Conservation (phyloP, 129 eudicot genomes). For the Chrysanthemum lavandulifolium region DNA sequence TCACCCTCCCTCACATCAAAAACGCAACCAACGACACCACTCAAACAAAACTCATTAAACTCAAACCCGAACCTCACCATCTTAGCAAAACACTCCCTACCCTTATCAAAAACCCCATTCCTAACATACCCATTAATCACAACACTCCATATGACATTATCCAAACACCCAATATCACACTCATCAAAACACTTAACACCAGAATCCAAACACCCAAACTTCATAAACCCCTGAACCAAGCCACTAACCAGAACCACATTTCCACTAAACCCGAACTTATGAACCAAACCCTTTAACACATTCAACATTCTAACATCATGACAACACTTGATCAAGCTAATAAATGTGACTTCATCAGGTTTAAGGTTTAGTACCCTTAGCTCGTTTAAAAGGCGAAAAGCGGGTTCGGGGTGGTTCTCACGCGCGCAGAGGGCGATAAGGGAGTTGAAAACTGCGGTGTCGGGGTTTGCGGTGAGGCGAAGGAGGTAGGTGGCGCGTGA, state of each 20-base stretch:
- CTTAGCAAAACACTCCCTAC: conserved; percentile 26
- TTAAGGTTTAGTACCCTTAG: conserved; percentile 22
- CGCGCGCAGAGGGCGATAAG: conserved; percentile 39
- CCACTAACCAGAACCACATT: conserved; percentile 50
- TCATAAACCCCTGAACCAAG: conserved; percentile 37
- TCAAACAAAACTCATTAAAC: conserved; percentile 45
- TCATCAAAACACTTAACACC: conserved; percentile 51
- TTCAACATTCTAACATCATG: conserved; percentile 23
- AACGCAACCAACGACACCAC: conserved; percentile 36
- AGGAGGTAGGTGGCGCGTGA: conserved; percentile 35
- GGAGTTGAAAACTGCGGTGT: conserved; percentile 38
- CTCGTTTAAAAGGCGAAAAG: conserved; percentile 32
- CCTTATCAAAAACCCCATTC: conserved; percentile 39
- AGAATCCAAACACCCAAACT: conserved; percentile 27
- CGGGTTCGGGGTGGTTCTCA: conserved; percentile 21
- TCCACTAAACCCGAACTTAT: conserved; percentile 36
- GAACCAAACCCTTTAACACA: conserved; percentile 23
- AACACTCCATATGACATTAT: conserved; percentile 50
- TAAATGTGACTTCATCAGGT: conserved; percentile 38
- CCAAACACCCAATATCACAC: conserved; percentile 27
- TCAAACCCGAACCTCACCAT: conserved; percentile 42
- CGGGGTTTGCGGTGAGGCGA: conserved; percentile 32
- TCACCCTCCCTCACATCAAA: conserved; percentile 40
- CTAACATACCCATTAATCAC: conserved; percentile 52
- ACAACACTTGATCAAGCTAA: conserved; percentile 41